A percentile compares a stretch with the other conserved stretches of the same genome.
Evolutionary conservation across 148 eudicot species (phyloP).

Genomic region (Euryodendron excelsum): DNA sequence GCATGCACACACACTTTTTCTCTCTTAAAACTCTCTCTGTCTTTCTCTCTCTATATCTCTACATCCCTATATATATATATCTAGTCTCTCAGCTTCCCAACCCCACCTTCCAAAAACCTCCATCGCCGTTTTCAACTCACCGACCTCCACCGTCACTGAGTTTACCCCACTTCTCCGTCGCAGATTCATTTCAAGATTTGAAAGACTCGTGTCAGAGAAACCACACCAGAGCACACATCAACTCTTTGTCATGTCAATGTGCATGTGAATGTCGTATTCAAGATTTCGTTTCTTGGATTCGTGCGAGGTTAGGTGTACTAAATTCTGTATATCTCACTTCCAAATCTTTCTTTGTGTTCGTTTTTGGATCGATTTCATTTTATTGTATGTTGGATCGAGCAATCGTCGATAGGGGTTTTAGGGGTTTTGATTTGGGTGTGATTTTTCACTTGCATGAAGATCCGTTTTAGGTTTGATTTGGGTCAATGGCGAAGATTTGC

Average conservation of each 20-base stretch:
- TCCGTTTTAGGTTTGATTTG: constrained; percentile 20
- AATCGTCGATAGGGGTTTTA: neutral
- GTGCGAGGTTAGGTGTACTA: neutral
- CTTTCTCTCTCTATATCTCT: constrained; percentile 7
- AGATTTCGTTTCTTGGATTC: neutral
- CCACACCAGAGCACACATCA: neutral
- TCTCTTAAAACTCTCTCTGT: constrained; percentile 23
- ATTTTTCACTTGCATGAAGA: neutral
- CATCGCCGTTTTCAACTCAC: constrained; percentile 16
- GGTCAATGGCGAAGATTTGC: constrained; percentile 66
- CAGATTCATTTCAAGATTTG: constrained; percentile 8
- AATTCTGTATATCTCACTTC: neutral
- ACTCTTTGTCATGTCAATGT: neutral
- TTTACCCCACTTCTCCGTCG: neutral
- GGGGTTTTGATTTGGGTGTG: constrained; percentile 31
- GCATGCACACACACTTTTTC: constrained; percentile 36
- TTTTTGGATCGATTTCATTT: constrained; percentile 8
- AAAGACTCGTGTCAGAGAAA: neutral
- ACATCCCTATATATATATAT: constrained; percentile 16
- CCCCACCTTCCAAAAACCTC: neutral
- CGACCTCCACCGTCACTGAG: neutral
- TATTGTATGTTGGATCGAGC: neutral
- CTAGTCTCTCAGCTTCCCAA: neutral
- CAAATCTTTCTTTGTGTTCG: neutral
- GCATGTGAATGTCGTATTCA: constrained; percentile 16